Evolutionary conservation across 2,329 filamentous ascomycete species (phyloP).

Genomic region (Aspergillus sp.): DNA sequence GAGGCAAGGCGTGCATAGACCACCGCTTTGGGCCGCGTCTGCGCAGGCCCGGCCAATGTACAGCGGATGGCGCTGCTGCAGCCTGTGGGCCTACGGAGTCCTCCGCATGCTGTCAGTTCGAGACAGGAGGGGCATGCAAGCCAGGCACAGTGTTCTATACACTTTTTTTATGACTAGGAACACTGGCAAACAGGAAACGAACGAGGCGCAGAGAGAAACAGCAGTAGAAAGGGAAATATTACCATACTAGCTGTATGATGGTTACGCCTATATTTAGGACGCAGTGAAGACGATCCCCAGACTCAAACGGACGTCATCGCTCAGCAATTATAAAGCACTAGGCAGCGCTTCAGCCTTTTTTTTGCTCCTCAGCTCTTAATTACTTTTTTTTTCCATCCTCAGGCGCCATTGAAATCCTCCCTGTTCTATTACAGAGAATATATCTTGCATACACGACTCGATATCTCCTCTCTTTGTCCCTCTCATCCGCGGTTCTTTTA

Average conservation of each 20-base stretch:
- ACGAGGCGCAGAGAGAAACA: conserved; percentile 2
- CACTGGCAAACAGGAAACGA: not conserved
- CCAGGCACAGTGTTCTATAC: not conserved
- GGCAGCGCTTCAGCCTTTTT: conserved; percentile 1
- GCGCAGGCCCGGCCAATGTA: not conserved
- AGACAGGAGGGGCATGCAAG: not conserved
- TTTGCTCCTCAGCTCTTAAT: not conserved
- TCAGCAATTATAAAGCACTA: conserved; percentile 3
- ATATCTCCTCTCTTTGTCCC: not conserved
- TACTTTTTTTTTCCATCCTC: not conserved
- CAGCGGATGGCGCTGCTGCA: not conserved
- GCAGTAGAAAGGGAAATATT: conserved; percentile 2
- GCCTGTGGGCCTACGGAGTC: not conserved
- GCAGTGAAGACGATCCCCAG: not conserved
- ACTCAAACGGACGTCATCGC: conserved; percentile 12
- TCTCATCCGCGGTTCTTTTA: conserved; percentile 6
- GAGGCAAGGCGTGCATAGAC: conserved; percentile 7
- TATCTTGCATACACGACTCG: not conserved
- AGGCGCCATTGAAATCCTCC: not conserved
- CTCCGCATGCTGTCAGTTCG: not conserved
- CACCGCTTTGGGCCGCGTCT: conserved; percentile 3
- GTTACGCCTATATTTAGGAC: conserved; percentile 6
- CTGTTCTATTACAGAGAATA: not conserved
- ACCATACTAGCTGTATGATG: conserved; percentile 2
- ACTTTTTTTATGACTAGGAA: not conserved